A percentile compares a stretch with the other conserved stretches of the same genome.
Evolutionary conservation across 306 rosid species (phyloP).

Genomic region (Dalbergia cochinchinensis): DNA sequence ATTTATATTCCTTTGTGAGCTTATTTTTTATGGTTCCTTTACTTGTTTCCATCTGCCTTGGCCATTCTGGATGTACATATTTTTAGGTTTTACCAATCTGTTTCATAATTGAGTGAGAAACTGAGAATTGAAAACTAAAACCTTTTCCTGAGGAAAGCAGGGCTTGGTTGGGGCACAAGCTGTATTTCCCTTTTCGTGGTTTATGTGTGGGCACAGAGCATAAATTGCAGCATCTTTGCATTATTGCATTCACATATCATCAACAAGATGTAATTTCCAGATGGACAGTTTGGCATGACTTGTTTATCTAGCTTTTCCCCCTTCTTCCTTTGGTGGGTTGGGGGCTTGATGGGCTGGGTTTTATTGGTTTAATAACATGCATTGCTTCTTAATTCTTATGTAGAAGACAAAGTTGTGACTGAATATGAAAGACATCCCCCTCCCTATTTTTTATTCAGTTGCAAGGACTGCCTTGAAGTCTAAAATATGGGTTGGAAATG

Average conservation of each 20-base stretch:
- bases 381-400: neutral
- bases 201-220: conserved; percentile 22
- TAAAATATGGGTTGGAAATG: conserved; percentile 7
- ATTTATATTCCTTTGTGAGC: neutral
- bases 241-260: conserved; percentile 14
- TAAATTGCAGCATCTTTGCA: conserved; percentile 12
- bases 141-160: neutral
- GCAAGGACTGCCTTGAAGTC: conserved; percentile 14
- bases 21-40: conserved; percentile 14
- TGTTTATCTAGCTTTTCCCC: neutral
- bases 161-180: neutral
- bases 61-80: neutral
- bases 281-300: neutral
- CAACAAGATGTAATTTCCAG: neutral
- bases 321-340: neutral
- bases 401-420: neutral
- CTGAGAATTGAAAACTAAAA: neutral
- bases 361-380: conserved; percentile 10
- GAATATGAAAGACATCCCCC: conserved; percentile 12
- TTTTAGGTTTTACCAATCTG: neutral
- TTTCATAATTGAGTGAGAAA: neutral
- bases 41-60: neutral
- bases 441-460: conserved; percentile 15
- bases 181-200: conserved; percentile 29
- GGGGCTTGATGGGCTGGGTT: neutral